A percentile compares a stretch with the other conserved stretches of the same genome.
These are phyloP conservation scores for Lophium mytilinum DNA, from an alignment of 495 filamentous ascomycete species.

Conservation along the genomic window DNA sequence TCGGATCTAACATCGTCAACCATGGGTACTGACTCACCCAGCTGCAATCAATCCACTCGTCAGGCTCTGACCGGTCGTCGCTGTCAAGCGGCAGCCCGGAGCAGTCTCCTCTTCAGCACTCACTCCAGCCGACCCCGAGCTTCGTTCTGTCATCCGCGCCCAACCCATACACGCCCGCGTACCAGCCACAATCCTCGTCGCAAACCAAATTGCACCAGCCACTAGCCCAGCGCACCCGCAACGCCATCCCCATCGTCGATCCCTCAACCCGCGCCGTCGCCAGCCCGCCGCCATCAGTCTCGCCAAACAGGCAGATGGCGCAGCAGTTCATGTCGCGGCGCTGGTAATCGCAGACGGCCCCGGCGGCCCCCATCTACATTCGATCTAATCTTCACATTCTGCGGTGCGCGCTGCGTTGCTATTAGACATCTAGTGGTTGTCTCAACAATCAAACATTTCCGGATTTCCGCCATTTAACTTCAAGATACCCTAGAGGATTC, in stretches of 20 bases:
- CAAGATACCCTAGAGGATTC: constrained; percentile 25
- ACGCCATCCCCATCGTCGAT: constrained; percentile 98
- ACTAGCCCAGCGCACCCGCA: constrained; percentile 75
- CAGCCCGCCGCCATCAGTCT: constrained; percentile 86
- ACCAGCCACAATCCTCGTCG: constrained; percentile 40
- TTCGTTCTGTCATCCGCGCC: constrained; percentile 75
- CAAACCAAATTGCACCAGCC: constrained; percentile 79
- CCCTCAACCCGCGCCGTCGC: constrained; percentile 83
- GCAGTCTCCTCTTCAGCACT: constrained; percentile 76
- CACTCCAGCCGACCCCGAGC: constrained; percentile 66
- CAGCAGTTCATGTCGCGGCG: constrained; percentile 50
- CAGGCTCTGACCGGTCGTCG: constrained; percentile 85
- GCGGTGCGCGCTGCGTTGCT: constrained; percentile 30
- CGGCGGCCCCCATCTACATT: constrained; percentile 11
- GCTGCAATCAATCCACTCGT: constrained; percentile 82
- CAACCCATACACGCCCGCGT: constrained; percentile 59
- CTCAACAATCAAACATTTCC: background rate
- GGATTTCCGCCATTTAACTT: constrained; percentile 21
- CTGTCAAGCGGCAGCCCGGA: constrained; percentile 90
- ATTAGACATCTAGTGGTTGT: constrained; percentile 23
- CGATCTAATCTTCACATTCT: constrained; percentile 1
- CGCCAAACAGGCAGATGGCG: constrained; percentile 73
- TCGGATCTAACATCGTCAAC: background rate
- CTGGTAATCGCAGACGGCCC: constrained; percentile 43
- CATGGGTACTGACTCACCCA: constrained; percentile 33